A percentile compares a stretch with the other conserved stretches of the same genome.
Conservation (phyloP, 495 filamentous ascomycete species). For the Talaromyces trachyspermus region DNA sequence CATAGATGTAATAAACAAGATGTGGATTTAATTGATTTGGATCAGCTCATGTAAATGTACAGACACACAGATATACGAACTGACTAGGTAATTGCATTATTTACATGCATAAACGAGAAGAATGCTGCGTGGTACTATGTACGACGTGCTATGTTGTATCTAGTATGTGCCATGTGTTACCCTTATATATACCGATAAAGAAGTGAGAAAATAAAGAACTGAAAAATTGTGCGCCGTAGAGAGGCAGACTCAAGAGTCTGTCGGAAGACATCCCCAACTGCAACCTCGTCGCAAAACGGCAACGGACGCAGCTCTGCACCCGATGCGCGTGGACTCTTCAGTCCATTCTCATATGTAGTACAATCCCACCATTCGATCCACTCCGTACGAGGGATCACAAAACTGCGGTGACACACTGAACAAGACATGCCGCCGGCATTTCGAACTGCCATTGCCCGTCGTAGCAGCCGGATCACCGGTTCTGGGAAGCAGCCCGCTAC, state of each 20-base stretch:
- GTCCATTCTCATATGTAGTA: slow-evolving; percentile 36
- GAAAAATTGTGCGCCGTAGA: too few relatives aligned
- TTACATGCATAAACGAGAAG: not conserved
- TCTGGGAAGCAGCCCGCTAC: slow-evolving; percentile 33
- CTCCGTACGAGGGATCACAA: slow-evolving; percentile 51
- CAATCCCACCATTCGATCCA: slow-evolving; percentile 73
- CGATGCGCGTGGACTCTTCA: slow-evolving; percentile 30
- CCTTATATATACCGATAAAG: too few relatives aligned
- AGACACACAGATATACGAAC: not conserved
- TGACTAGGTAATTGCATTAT: not conserved
- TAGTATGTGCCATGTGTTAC: slow-evolving; percentile 1
- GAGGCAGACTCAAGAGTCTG: not conserved
- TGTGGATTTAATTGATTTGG: too few relatives aligned
- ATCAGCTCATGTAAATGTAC: too few relatives aligned
- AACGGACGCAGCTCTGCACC: slow-evolving; percentile 37
- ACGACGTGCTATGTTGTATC: too few relatives aligned
- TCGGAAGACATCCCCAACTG: slow-evolving; percentile 56
- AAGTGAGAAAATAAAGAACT: not conserved
- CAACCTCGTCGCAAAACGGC: slow-evolving; percentile 60
- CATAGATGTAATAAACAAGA: too few relatives aligned
- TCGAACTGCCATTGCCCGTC: slow-evolving; percentile 33
- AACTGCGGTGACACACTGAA: slow-evolving; percentile 51
- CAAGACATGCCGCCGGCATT: slow-evolving; percentile 48
- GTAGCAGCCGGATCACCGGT: slow-evolving; percentile 33
- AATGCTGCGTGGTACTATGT: too few relatives aligned